Evolutionary conservation across 2,329 filamentous ascomycete species (phyloP), one percentile per base, ranked within the genome.

Genomic region (Botryotinia globosa): DNA sequence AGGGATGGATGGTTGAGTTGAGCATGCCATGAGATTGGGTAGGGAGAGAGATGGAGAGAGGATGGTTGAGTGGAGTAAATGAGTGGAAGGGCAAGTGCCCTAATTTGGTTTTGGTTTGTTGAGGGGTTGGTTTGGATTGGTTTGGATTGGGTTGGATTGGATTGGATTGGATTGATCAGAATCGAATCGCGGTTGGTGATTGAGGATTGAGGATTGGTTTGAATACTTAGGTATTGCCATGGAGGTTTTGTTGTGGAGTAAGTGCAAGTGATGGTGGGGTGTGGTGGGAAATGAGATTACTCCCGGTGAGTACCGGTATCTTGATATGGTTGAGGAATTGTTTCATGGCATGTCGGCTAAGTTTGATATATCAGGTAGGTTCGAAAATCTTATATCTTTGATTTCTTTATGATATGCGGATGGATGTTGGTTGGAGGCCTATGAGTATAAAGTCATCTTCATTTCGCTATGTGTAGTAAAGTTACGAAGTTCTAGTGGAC

Each of bases 71-170:
- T 22, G 34, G 65, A 32, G 22, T 7, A 16, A 7, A 14, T 12
- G 44, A 51, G 63, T 18, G 22, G 37, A 4, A 68, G 48, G 65
- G 65, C 48, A 68, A 68, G 37, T 68, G 65, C 65, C 65, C 65
- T 68, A n/a, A 42, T 25, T 25, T 37, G n/a, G 5, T 1, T 3
- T 56, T 42, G n/a, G 29, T 63, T 39, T 61, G 58, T 61, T 37
- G 61, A 63, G 61, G 61, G 39, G 39, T 45, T 63, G 59, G 20
- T 7, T 39, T 12, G 22, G 14, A n/a, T 44, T n/a, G n/a, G n/a
- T n/a, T n/a, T 32, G 32, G 32, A 32, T 32, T 32, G 61, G 39
- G 25, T 39, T 12, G 22, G 7, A n/a, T 44, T 12, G 22, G 7
- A 18, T 44, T 45, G 7, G 29, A n/a, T 25, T 25, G 20, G 1